These are phyloP conservation scores for Ettlia oleoabundans DNA, from an alignment of 139 green algal species.

Conservation along the genomic window DNA sequence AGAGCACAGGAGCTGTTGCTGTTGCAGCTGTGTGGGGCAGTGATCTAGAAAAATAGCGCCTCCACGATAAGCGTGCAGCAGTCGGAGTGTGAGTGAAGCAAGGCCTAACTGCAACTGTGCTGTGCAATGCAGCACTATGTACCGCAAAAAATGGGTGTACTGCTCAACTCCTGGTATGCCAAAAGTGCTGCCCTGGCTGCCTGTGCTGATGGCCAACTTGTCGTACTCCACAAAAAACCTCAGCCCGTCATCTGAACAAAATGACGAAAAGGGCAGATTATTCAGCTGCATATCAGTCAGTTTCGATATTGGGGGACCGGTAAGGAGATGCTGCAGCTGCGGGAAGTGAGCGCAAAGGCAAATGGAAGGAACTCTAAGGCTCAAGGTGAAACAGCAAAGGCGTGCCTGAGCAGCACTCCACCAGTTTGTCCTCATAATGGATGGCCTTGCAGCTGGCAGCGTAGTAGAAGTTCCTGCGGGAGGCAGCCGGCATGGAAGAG, in stretches of 20 bases:
- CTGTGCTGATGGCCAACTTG: slow-evolving; percentile 81
- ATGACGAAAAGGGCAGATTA: slow-evolving; percentile 39
- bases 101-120: no score
- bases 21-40: not conserved
- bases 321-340: no score
- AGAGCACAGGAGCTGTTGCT: not conserved
- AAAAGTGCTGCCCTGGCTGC: slow-evolving; percentile 87
- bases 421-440: slow-evolving; percentile 47
- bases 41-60: not conserved
- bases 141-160: slow-evolving; percentile 79
- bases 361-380: not conserved
- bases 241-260: slow-evolving; percentile 56
- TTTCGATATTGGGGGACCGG: no score
- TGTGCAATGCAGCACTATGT: no score
- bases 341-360: no score
- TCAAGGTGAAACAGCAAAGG: not conserved
- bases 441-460: slow-evolving; percentile 38
- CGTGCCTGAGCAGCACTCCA: slow-evolving; percentile 55
- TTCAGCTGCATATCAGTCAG: slow-evolving; percentile 15
- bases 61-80: no score
- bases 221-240: slow-evolving; percentile 78
- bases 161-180: slow-evolving; percentile 84
- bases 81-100: no score
- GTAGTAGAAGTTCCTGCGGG: slow-evolving; percentile 36
- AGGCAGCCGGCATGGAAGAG: not conserved